Conservation (phyloP, 1,284 basidiomycete genomes). For the Megacollybia platyphylla region DNA sequence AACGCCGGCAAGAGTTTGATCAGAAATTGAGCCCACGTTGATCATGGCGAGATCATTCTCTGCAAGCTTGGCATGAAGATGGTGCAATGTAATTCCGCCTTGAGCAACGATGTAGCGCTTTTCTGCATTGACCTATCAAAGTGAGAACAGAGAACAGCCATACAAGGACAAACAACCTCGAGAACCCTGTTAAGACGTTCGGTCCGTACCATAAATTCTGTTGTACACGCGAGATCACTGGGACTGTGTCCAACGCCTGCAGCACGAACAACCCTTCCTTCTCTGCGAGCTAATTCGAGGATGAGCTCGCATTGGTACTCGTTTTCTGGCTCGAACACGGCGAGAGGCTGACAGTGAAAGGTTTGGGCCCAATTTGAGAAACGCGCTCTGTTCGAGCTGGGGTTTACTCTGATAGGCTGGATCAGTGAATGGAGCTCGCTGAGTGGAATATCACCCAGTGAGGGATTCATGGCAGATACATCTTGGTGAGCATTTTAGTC, state of each 20-base stretch:
- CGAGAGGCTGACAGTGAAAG: slow-evolving; percentile 49
- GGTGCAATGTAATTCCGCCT: slow-evolving; percentile 70
- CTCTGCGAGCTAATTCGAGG: slow-evolving; percentile 74
- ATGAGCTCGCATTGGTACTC: slow-evolving; percentile 66
- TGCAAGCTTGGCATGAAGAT: slow-evolving; percentile 58
- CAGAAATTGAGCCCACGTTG: slow-evolving; percentile 93
- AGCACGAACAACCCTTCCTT: slow-evolving; percentile 64
- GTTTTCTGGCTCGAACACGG: slow-evolving; percentile 69
- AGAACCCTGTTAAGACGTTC: slow-evolving; percentile 57
- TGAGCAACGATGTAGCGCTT: slow-evolving; percentile 62
- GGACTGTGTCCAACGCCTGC: slow-evolving; percentile 90
- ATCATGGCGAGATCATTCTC: slow-evolving; percentile 73
- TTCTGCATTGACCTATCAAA: slow-evolving; percentile 55
- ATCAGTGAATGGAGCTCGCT: slow-evolving; percentile 35
- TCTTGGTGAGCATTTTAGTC: not conserved
- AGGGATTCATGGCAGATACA: not conserved
- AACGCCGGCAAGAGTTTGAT: slow-evolving; percentile 91
- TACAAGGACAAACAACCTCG: slow-evolving; percentile 40
- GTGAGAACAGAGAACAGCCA: slow-evolving; percentile 5
- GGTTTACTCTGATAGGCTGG: slow-evolving; percentile 35
- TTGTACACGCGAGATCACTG: slow-evolving; percentile 82
- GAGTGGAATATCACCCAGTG: slow-evolving; percentile 19
- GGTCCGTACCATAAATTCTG: slow-evolving; percentile 73
- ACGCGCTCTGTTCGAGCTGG: slow-evolving; percentile 22
- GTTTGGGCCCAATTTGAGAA: slow-evolving; percentile 69